Percentiles rank a stretch among this genome's conserved stretches.
These are phyloP conservation scores for Pilobolus umbonatus DNA, from an alignment of 192 early-diverging fungal species.

Conservation along the genomic window DNA sequence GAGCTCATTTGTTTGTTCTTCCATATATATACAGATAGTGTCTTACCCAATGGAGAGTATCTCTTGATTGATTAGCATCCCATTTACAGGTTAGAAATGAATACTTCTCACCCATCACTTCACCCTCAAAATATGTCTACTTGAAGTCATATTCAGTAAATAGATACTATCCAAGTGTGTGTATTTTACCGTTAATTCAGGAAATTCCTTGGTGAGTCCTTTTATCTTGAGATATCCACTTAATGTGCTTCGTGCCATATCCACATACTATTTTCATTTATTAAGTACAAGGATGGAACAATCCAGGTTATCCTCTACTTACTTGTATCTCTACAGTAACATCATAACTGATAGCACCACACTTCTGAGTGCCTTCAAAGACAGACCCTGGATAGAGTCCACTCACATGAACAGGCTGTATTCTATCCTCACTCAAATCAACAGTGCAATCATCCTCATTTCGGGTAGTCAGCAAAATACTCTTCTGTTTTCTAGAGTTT, in stretches of 20 bases:
- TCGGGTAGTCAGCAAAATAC: conserved; percentile 6
- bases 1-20: neutral
- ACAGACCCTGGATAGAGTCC: conserved; percentile 55
- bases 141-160: neutral
- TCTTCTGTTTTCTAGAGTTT: neutral
- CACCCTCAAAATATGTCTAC: conserved; percentile 79
- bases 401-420: conserved; percentile 11
- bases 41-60: conserved; percentile 71
- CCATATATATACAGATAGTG: neutral
- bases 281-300: neutral
- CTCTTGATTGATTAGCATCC: conserved; percentile 70
- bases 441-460: conserved; percentile 20
- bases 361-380: conserved; percentile 63
- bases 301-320: conserved; percentile 6
- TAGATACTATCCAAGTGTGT: neutral
- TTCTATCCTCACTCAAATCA: conserved; percentile 16
- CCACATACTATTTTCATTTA: conserved; percentile 52
- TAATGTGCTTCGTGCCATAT: conserved; percentile 62
- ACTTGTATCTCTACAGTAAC: conserved; percentile 72
- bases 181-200: conserved; percentile 53
- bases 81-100: conserved; percentile 82
- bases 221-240: conserved; percentile 79
- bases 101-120: conserved; percentile 75
- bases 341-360: conserved; percentile 56
- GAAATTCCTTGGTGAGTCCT: conserved; percentile 72